These are phyloP conservation scores for Cutaneotrichosporon dermatis DNA, from an alignment of 1,284 basidiomycete species.

Conservation along the genomic window DNA sequence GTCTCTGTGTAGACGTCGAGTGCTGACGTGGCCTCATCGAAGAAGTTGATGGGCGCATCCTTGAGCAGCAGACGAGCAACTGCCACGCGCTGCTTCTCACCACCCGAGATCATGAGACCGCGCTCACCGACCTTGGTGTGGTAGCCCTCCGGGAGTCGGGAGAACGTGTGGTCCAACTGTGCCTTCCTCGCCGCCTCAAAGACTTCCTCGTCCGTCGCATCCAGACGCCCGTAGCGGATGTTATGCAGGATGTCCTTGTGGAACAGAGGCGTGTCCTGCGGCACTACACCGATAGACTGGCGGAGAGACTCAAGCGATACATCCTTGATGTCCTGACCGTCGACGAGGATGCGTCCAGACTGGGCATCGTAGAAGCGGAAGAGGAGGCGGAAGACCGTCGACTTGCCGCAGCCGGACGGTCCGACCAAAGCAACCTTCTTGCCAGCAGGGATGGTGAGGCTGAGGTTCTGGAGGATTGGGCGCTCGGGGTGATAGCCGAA, in stretches of 20 bases:
- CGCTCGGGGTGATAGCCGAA: conserved; percentile 88
- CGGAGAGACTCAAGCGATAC: conserved; percentile 72
- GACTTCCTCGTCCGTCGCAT: conserved; percentile 85
- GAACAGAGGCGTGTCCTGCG: conserved; percentile 96
- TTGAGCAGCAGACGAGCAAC: conserved; percentile 89
- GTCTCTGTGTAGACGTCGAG: conserved; percentile 90
- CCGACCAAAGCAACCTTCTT: conserved; percentile 96
- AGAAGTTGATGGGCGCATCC: conserved; percentile 91
- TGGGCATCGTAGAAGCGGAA: conserved; percentile 91
- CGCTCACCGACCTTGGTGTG: conserved; percentile 89
- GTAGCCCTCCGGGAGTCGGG: conserved; percentile 78
- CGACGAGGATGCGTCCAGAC: conserved; percentile 68
- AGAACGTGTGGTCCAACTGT: conserved; percentile 77
- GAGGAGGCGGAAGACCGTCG: conserved; percentile 87
- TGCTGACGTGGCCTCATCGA: conserved; percentile 97
- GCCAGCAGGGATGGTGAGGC: conserved; percentile 91
- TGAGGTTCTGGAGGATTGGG: conserved; percentile 81
- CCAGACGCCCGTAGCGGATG: conserved; percentile 84
- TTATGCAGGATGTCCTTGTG: conserved; percentile 94
- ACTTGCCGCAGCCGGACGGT: conserved; percentile 96
- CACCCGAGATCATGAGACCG: conserved; percentile 95
- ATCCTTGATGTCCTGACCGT: conserved; percentile 74
- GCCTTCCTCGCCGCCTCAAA: conserved; percentile 75
- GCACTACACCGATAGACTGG: conserved; percentile 81
- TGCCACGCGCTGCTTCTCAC: conserved; percentile 94